A percentile compares a stretch with the other conserved stretches of the same genome.
phyloP scores from a whole-genome alignment of 2,329 filamentous ascomycete genomes.

The Ampelomyces quisqualis region DNA sequence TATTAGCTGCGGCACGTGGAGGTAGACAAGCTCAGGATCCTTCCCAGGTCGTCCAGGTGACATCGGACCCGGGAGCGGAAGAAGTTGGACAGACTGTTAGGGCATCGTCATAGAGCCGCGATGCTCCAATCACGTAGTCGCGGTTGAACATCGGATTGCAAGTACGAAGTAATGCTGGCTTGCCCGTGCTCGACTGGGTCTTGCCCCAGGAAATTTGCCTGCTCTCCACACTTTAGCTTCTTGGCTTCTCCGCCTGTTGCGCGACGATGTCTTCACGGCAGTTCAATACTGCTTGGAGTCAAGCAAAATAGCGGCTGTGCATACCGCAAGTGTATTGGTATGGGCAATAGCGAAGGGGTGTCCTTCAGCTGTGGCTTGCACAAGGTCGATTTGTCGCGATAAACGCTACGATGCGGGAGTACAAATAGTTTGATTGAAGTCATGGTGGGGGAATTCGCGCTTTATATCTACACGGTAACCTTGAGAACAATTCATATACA shows the following conservation, averaged over 20 bases:
- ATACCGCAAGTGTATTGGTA: conserved; percentile 1
- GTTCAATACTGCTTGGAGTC: background rate
- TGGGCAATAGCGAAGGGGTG: background rate
- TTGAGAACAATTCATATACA: background rate
- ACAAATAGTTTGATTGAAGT: conserved; percentile 12
- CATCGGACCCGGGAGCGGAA: background rate
- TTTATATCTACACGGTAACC: background rate
- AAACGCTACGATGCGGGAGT: conserved; percentile 2
- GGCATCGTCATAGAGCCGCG: background rate
- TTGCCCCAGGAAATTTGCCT: background rate
- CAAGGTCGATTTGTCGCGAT: conserved; percentile 3
- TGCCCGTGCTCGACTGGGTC: too few relatives aligned
- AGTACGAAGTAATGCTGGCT: background rate
- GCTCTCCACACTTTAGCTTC: conserved; percentile 12
- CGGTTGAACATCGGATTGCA: background rate
- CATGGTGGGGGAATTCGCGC: background rate
- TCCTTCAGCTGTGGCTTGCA: conserved; percentile 9
- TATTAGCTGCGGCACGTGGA: background rate
- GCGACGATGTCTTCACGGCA: conserved; percentile 1
- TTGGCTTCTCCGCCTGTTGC: conserved; percentile 12
- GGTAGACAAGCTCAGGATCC: background rate
- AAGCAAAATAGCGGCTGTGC: background rate
- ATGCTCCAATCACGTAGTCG: background rate
- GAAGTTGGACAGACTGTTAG: background rate
- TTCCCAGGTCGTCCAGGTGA: background rate